Base-by-base conservation (phyloP, 441 rosid species). In the Isatis lusitanica region DNA sequence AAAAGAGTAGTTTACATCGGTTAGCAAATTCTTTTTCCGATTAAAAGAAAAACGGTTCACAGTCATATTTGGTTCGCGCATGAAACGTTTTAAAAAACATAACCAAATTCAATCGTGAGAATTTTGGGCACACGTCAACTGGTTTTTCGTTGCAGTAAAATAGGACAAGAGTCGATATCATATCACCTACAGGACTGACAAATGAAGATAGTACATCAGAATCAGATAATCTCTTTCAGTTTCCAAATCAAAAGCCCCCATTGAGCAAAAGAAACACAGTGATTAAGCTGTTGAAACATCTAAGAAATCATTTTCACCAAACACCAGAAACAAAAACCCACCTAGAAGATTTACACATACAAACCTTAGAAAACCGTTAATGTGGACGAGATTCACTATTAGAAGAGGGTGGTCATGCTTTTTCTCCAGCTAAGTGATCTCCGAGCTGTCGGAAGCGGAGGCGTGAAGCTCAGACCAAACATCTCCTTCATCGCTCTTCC, bases 381-480 rank as follows among this genome's bases (percentile, higher is more conserved):
- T 36, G 47, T 50, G 21, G 61, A 60, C 64, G 60, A 35, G 64
- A 28, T 30, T n/a, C 13, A 43, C 16, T 43, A 8, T 87, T 81
- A 92, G 58, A 83, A 24, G 55, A 85, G 86, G 35, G 88, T 74
- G 38, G 81, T 74, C 80, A 68, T 87, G 85, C 90, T 86, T 79
- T 83, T 76, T 48, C 81, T 85, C 98, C 97, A 91, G 35, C 88
- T 83, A 43, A 64, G 79, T 43, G 92, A 86, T 80, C 83, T 89
- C 62, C 90, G 81, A 74, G 83, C 75, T 51, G 81, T 58, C 62
- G 76, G 71, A 38, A 63, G 9, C 1, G 87, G 86, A 8, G 93
- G 87, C 8, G 92, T 83, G 83, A 94, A 91, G 81, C 91, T 91
- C 61, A 90, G 90, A 11, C 98, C 96, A 57, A 92, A 88, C 96